Conservation (phyloP, 1,284 basidiomycete species). For the Puccinia triticina region DNA sequence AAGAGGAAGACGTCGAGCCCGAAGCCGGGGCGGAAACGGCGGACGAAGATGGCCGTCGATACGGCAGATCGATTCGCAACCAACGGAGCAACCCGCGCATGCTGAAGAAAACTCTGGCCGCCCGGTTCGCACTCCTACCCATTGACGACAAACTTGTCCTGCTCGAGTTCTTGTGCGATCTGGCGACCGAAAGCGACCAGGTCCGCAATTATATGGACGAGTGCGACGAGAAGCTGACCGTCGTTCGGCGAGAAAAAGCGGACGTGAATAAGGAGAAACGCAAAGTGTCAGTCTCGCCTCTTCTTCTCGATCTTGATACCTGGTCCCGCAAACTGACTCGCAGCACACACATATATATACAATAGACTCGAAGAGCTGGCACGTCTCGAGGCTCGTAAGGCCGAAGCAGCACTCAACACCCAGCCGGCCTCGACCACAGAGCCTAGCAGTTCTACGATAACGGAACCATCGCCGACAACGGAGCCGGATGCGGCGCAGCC, state of each 20-base stretch:
- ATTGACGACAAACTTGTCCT: conserved; percentile 22
- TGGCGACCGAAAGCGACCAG: conserved; percentile 19
- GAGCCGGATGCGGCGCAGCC: background rate
- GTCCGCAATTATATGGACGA: conserved; percentile 42
- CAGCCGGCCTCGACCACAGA: background rate
- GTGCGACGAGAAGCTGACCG: conserved; percentile 37
- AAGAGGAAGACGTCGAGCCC: conserved; percentile 21
- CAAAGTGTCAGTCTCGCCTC: conserved; percentile 22
- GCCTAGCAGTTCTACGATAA: background rate
- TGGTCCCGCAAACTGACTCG: too few relatives aligned
- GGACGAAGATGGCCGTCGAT: conserved; percentile 17
- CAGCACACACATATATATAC: background rate
- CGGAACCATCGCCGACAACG: background rate
- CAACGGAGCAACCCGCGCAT: conserved; percentile 12
- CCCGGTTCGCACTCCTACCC: background rate
- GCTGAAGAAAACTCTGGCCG: conserved; percentile 17
- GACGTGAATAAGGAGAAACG: conserved; percentile 48
- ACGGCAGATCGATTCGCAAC: conserved; percentile 28
- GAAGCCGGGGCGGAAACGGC: conserved; percentile 14
- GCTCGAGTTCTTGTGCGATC: conserved; percentile 38
- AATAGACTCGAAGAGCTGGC: conserved; percentile 19
- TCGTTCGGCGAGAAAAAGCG: conserved; percentile 31
- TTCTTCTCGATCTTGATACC: background rate
- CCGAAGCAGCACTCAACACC: background rate
- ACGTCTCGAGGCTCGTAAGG: conserved; percentile 24